A percentile compares a stretch with the other conserved stretches of the same genome.
These are phyloP conservation scores for Aspergillus aculeatinus DNA, from an alignment of 2,329 filamentous ascomycete species.

Conservation along the genomic window DNA sequence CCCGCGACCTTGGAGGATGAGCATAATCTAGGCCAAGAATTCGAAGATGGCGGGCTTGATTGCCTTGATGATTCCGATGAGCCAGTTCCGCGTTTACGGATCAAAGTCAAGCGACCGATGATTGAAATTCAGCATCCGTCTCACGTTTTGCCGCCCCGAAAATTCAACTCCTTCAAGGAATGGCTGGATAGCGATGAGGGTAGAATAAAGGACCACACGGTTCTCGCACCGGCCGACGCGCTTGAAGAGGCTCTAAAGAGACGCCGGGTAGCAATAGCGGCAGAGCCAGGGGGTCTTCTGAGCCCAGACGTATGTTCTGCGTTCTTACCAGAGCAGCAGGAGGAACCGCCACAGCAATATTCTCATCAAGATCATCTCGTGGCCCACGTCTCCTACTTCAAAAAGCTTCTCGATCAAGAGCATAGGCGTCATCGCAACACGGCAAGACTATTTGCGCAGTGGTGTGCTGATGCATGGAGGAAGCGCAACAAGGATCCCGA, in stretches of 20 bases:
- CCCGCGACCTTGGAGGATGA: not conserved
- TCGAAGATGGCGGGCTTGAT: conserved; percentile 20
- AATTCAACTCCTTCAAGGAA: conserved; percentile 59
- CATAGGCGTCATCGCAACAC: conserved; percentile 71
- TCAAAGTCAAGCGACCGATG: conserved; percentile 54
- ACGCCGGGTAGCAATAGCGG: conserved; percentile 68
- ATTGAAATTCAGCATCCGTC: conserved; percentile 53
- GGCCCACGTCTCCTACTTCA: conserved; percentile 76
- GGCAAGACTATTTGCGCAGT: conserved; percentile 73
- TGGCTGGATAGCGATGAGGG: conserved; percentile 59
- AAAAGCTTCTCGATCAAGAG: conserved; percentile 75
- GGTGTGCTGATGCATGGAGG: conserved; percentile 44
- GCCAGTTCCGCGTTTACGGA: conserved; percentile 39
- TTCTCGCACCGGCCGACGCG: conserved; percentile 60
- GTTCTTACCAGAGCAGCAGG: conserved; percentile 69
- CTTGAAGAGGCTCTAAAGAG: conserved; percentile 68
- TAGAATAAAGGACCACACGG: conserved; percentile 45
- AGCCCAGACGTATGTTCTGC: conserved; percentile 68
- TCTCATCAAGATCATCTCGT: conserved; percentile 84
- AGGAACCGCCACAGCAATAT: conserved; percentile 76
- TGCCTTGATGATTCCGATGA: conserved; percentile 21
- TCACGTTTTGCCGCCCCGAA: conserved; percentile 47
- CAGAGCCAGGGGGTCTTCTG: conserved; percentile 71
- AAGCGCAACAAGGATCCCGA: conserved; percentile 55
- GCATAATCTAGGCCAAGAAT: not conserved